Evolutionary conservation across 805 yeast genomes (phyloP).

Genomic region (Candida berthetii): DNA sequence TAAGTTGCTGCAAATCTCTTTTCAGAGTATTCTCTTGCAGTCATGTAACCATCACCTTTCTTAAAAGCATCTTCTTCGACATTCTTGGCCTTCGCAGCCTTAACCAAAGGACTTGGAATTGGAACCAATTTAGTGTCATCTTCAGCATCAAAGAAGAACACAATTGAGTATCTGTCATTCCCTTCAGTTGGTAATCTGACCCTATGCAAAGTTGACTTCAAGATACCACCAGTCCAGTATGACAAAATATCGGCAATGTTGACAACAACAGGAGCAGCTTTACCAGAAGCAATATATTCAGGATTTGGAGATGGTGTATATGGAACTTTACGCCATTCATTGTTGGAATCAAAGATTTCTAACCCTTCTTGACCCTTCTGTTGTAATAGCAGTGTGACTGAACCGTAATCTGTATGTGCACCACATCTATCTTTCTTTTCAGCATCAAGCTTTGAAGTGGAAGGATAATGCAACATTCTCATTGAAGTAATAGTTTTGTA

Average conservation of each 20-base stretch:
- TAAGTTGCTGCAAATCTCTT: background rate
- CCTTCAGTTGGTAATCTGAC: constrained; percentile 40
- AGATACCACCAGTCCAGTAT: constrained; percentile 75
- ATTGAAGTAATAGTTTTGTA: constrained; percentile 54
- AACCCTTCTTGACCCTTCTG: constrained; percentile 58
- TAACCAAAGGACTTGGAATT: constrained; percentile 52
- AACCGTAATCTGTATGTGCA: constrained; percentile 79
- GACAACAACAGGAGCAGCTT: constrained; percentile 64
- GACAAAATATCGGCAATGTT: constrained; percentile 70
- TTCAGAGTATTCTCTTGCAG: background rate
- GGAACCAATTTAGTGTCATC: constrained; percentile 55
- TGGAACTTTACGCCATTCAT: constrained; percentile 60
- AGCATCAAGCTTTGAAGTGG: constrained; percentile 9
- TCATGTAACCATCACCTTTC: background rate
- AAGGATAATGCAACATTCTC: constrained; percentile 62
- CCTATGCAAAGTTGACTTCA: constrained; percentile 67
- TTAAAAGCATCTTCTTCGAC: background rate
- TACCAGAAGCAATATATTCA: constrained; percentile 12
- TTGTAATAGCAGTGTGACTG: constrained; percentile 64
- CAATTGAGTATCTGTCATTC: constrained; percentile 68
- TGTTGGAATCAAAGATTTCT: constrained; percentile 28
- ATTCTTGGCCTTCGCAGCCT: background rate
- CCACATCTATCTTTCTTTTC: constrained; percentile 56
- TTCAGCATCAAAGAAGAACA: constrained; percentile 70
- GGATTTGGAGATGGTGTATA: constrained; percentile 37